Evolutionary conservation across 2,329 filamentous ascomycete species (phyloP).

Genomic region (Colletotrichum sp.): DNA sequence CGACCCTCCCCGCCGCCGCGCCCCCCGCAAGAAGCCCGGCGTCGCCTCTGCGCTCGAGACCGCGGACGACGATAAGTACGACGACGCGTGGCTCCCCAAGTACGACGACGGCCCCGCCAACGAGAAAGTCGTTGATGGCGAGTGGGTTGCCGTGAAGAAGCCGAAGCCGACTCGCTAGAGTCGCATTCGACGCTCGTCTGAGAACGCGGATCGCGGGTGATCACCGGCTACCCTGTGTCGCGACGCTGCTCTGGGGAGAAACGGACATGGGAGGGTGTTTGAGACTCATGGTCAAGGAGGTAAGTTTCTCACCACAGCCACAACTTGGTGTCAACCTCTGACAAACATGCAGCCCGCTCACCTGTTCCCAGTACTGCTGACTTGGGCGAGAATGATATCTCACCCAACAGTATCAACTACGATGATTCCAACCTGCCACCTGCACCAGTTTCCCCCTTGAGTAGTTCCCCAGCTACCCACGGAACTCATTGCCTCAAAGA

Average conservation of each 20-base stretch:
- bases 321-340: neutral
- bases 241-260: neutral
- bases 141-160: constrained; percentile 8
- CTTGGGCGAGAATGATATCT: neutral
- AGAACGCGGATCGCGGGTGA: neutral
- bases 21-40: neutral
- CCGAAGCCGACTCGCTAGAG: neutral
- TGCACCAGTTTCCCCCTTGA: neutral
- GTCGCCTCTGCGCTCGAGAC: constrained; percentile 2
- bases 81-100: constrained; percentile 7
- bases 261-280: neutral
- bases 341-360: neutral
- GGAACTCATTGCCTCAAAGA: neutral
- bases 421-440: neutral
- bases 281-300: neutral
- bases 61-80: constrained; percentile 13
- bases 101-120: neutral
- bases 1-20: neutral
- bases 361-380: neutral
- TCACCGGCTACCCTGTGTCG: neutral
- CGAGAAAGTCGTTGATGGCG: neutral
- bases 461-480: neutral
- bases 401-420: neutral
- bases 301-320: neutral
- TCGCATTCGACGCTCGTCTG: neutral